phyloP scores from a whole-genome alignment of 2,329 filamentous ascomycete genomes.

The Aspergillus sp. region DNA sequence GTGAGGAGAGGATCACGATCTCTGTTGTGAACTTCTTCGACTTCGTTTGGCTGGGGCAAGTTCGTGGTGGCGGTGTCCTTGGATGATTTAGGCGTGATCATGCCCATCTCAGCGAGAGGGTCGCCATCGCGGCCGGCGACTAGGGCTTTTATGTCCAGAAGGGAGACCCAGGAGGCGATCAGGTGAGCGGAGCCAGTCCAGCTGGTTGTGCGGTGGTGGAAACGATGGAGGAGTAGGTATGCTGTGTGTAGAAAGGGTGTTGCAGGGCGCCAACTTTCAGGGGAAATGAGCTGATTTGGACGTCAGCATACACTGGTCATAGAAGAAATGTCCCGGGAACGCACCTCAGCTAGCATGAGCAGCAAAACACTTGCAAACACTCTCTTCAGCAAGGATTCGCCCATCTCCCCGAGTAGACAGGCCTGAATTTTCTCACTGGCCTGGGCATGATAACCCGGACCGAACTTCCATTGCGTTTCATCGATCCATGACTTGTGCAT shows the following conservation, averaged over 20 bases:
- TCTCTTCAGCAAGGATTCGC: constrained; percentile 29
- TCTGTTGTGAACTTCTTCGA: background rate
- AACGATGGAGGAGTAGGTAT: constrained; percentile 36
- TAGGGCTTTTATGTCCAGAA: constrained; percentile 41
- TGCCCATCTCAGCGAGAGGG: constrained; percentile 35
- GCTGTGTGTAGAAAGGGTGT: constrained; percentile 39
- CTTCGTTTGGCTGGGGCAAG: background rate
- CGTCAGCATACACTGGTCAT: background rate
- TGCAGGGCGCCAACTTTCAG: constrained; percentile 31
- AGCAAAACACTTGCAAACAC: constrained; percentile 37
- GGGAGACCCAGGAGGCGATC: constrained; percentile 38
- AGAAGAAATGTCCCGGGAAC: constrained; percentile 3
- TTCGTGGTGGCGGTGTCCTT: constrained; percentile 11
- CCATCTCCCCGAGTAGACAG: constrained; percentile 32
- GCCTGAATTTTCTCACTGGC: constrained; percentile 37
- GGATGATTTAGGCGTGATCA: constrained; percentile 15
- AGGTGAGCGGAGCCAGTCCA: constrained; percentile 37
- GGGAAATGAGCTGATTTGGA: constrained; percentile 32
- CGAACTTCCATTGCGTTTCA: constrained; percentile 34
- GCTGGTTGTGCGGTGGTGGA: constrained; percentile 29
- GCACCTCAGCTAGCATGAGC: constrained; percentile 43
- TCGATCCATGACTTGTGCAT: constrained; percentile 33
- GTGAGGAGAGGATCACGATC: constrained; percentile 26
- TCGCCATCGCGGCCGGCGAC: constrained; percentile 43
- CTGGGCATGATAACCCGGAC: constrained; percentile 35